phyloP scores from a whole-genome alignment of 2,329 filamentous ascomycete species.

The Hymenoscyphus repandus region DNA sequence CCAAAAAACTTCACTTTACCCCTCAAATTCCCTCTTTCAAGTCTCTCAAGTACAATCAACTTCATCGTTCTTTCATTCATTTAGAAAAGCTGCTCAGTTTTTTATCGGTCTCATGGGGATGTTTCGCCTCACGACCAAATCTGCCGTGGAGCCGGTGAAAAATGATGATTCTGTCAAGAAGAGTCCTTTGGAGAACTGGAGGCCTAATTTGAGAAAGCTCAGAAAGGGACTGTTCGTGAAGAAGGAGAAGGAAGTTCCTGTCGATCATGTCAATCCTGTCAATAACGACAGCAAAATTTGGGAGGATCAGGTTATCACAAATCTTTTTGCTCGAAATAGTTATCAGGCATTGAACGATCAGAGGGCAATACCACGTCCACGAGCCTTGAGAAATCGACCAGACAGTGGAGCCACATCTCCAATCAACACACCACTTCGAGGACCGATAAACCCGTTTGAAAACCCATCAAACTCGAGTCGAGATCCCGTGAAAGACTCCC shows the following conservation, averaged over 20 bases:
- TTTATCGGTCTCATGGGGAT: not conserved
- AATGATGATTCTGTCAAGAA: not conserved
- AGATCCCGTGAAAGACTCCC: not conserved
- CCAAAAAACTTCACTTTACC: no score
- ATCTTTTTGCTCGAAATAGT: not conserved
- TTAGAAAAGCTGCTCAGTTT: no score
- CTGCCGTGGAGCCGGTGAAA: slow-evolving; percentile 1
- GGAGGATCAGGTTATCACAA: not conserved
- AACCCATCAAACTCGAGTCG: not conserved
- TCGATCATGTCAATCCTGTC: no score
- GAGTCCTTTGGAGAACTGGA: slow-evolving; percentile 3
- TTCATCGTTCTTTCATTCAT: no score
- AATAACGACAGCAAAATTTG: not conserved
- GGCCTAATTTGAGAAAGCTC: slow-evolving; percentile 8
- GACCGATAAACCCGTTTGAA: not conserved
- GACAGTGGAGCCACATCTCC: not conserved
- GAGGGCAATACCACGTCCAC: not conserved
- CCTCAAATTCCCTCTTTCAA: no score
- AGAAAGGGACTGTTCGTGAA: slow-evolving; percentile 9
- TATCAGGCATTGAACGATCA: slow-evolving; percentile 2
- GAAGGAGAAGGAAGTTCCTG: not conserved
- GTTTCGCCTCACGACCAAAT: slow-evolving; percentile 9
- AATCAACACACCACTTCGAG: not conserved
- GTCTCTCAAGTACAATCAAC: no score
- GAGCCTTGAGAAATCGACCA: not conserved